Base-by-base conservation (phyloP, 345 rosid species). In the Hibiscus trionum region DNA sequence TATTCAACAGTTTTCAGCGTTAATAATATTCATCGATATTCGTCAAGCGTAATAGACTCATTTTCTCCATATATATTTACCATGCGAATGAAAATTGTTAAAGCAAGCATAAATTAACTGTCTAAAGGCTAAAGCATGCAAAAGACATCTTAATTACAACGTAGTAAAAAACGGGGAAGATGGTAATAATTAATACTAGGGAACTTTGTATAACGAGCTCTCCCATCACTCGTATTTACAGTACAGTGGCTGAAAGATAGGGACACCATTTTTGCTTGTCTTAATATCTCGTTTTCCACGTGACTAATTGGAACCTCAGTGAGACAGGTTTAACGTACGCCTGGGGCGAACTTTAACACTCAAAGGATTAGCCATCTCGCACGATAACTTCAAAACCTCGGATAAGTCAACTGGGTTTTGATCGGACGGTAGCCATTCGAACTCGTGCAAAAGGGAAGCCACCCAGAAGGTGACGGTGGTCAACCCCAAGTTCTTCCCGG, bases 301-400 rank as follows among this genome's bases (percentile, higher is more conserved):
- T 61, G 31, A 44, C 15, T 50, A 50, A 50, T 11, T 4, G 2
- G 19, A 42, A 44, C 16, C 33, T 17, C 35, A 63, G 3, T 46
- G 12, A 19, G 67, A 21, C 1, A 8, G 27, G 46, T 72, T 59
- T 33, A 74, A 60, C 72, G 64, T 58, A 10, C 75, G 79, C 77
- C 95, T 85, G 2, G 83, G 79, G 4, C 71, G 75, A 72, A 87
- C 73, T 70, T 78, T 73, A 56, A 83, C 87, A 1, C 76, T 39
- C 62, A 90, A 79, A 7, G 97, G 94, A 67, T 77, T 90, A 7
- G 91, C 96, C 96, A 93, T 88, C 76, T 90, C 95, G 57, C 93
- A 88, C 0, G 98, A 93, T 2, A 93, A 87, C 67, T 82, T 81
- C 7, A 93, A 76, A 11, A 85, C 80, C 72, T 93, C 98, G 0